Base-by-base conservation (phyloP, 2,329 filamentous ascomycete genomes). In the Exophiala mesophila region DNA sequence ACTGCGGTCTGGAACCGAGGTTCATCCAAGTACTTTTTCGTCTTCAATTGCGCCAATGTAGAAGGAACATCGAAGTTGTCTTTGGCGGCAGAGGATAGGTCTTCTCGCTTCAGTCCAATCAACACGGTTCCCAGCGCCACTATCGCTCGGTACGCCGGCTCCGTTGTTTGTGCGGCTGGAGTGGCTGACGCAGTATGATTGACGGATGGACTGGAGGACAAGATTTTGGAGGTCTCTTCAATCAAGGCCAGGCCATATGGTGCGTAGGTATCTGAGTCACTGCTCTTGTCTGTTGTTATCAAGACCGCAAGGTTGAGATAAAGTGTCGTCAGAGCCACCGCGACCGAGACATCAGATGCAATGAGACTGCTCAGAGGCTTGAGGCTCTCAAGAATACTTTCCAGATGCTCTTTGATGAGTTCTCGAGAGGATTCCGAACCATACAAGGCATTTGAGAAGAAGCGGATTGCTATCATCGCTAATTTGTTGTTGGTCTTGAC, bases 271-370 rank as follows among this genome's bases (percentile, higher is more conserved):
- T 30, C 67, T 51, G 52, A 65, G 36, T 56, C 62, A 23, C 21
- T 44, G 57, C 43, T 62, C 62, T 45, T 65, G 63, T 71, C 52
- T 3, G 65, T 63, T 6, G 74, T 76, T 4, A 86, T 74, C 8
- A 89, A 73, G 1, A 95, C 87, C 0, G 88, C 74, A 51, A 85
- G 84, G 65, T 98, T 97, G 60, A 97, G 82, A 46, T 84, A 82
- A 0, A 87, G 73, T 0, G 92, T 95, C 1, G 86, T 81, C 13
- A 87, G 71, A 0, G 92, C 90, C 41, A 95, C 82, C 37, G 84
- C 77, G 8, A 97, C 70, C 55, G 94, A 94, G 39, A 85, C 80
- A 60, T 94, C 92, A 53, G 50, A 65, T 2, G 70, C 68, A 3
- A 64, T 70, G 28, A 66, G 69, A 3, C 74, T 74, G 3, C 81